Base-by-base conservation (phyloP, 108 stramenopile genomes). In the Fragilaria crotonensis region DNA sequence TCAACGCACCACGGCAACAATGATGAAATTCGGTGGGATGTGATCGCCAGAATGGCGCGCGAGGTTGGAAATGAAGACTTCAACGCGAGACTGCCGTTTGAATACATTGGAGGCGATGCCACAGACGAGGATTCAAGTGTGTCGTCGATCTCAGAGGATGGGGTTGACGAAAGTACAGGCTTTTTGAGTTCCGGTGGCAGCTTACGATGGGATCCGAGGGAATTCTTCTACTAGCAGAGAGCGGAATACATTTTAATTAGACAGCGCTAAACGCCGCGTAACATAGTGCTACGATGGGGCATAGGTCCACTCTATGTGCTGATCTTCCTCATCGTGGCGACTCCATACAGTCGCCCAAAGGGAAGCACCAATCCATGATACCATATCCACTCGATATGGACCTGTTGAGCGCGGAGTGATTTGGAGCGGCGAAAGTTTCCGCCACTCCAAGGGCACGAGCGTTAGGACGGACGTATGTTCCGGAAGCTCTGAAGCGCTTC, bases 291-390 rank as follows among this genome's bases (percentile, higher is more conserved):
- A 14, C 30, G n/a, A 20, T 20, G 58, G 47, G n/a, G 19, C 21
- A 59, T 52, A 52, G 7, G 11, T 64, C 70, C 70, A 71, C 7
- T 22, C 22, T 30, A 71, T 71, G 0, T 44, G 58, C 7, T 45
- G 49, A 54, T 71, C 70, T 31, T 71, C 70, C 11, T 65, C 57
- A 33, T 60, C 63, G 33, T 71, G 63, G 17, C 56, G 46, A 32
- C 59, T 58, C 72, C 72, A 73, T 27, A 56, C 47, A 17, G 66
- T 0, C 2, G 62, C 72, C 66, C 66, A 67, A 3, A 73, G 26
- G 46, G 58, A 54, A 1, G 62, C 62, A 4, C 59, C 72, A 3
- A 66, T 49, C 66, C 66, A 73, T 0, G 55, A 36, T 25, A 73
- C 48, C 56, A 46, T 47, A 33, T 73, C 72, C 22, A 66, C 46